Evolutionary conservation across 1,284 basidiomycete species (phyloP), one percentile per base, ranked within the genome.

Genomic region (Sphaerobolus stellatus): DNA sequence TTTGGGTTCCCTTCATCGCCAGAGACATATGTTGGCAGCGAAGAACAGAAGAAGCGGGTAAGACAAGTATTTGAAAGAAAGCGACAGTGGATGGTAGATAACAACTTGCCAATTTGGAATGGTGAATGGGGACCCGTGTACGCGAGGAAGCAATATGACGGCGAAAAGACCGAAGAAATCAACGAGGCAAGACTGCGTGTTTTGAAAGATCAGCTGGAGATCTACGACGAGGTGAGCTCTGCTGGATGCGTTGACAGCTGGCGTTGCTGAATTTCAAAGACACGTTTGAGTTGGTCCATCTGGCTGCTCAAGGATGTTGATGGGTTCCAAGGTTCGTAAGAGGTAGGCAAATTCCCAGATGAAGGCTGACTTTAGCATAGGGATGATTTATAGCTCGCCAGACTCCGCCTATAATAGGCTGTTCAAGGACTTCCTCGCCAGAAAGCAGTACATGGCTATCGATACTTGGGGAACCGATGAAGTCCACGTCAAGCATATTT

Each of bases 211-310:
- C 75, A 76, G 62, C 62, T 76, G 18, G 64, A 62, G 7, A 64
- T 75, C 25, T 75, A 74, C 56, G 67, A 68, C 50, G 56, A 66
- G 50, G 22, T 75, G 72, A 71, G 65, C 44, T 8, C 33, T 75
- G 58, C n/a, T n/a, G n/a, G n/a, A n/a, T n/a, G n/a, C n/a, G n/a
- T n/a, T n/a, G n/a, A n/a, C n/a, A n/a, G n/a, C n/a, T n/a, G n/a
- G n/a, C n/a, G n/a, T n/a, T n/a, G n/a, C n/a, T n/a, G n/a, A n/a
- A n/a, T n/a, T n/a, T n/a, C n/a, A n/a, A n/a, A 86, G 83, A 84
- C 86, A 62, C 78, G 75, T 34, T 65, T 86, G 55, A 84, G 81
- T 61, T 92, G 89, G 89, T 84, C 85, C 0, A 92, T 92, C 66
- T 92, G 90, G 90, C 68, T 89, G 16, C 92, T 89, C 77, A 92